Conservation (phyloP, 306 rosid genomes). For the Phaseolus lunatus region DNA sequence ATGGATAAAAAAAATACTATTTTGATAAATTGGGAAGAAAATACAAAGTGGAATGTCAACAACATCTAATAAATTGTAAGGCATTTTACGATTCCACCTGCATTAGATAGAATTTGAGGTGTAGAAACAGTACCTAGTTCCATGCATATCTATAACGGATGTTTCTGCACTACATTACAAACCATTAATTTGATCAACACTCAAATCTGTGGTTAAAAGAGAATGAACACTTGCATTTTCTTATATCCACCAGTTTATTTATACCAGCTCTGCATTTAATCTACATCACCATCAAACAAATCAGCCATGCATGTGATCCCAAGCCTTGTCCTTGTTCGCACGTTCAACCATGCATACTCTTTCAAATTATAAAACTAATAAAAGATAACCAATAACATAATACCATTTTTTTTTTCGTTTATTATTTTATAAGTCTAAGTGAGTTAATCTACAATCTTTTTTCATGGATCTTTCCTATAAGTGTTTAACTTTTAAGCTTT, state of each 20-base stretch:
- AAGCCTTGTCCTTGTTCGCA: background rate
- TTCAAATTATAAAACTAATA: background rate
- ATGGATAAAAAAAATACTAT: no score
- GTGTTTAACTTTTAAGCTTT: no score
- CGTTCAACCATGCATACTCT: slow-evolving; percentile 4
- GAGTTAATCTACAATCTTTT: no score
- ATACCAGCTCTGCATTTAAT: background rate
- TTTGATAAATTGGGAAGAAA: no score
- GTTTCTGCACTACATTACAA: background rate
- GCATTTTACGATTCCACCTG: no score
- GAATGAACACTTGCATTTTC: background rate
- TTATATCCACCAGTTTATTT: background rate
- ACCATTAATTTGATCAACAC: slow-evolving; percentile 12
- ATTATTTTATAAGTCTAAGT: no score
- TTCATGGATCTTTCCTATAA: no score
- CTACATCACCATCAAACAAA: slow-evolving; percentile 36
- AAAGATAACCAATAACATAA: no score
- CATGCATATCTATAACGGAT: background rate
- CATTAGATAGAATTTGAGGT: no score
- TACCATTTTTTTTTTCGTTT: no score
- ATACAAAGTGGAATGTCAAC: no score
- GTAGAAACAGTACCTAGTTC: background rate
- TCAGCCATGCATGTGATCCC: slow-evolving; percentile 22
- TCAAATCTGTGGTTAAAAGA: background rate
- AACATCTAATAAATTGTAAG: no score